phyloP scores from a whole-genome alignment of 139 green algal species.

The Diplosphaera chodatii region DNA sequence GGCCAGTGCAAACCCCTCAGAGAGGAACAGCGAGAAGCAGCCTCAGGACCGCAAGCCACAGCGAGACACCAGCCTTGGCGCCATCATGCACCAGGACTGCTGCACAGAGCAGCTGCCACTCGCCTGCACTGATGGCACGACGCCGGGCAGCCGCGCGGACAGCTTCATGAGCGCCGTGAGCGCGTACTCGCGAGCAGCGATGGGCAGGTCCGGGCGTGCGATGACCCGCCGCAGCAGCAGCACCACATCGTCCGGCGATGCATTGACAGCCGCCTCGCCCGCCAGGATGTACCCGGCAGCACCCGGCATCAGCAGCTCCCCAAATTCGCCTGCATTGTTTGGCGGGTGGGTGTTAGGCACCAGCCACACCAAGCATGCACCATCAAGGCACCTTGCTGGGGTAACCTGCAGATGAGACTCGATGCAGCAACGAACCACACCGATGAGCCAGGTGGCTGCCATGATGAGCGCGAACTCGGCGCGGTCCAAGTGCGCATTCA shows the following conservation, averaged over 20 bases:
- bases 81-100: no score
- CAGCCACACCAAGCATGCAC: no score
- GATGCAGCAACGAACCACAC: no score
- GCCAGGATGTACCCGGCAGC: slow-evolving; percentile 43
- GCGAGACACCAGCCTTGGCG: no score
- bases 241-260: slow-evolving; percentile 52
- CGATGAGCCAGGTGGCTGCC: slow-evolving; percentile 74
- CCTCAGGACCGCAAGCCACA: no score
- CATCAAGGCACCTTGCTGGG: no score
- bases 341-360: no score
- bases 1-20: no score
- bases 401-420: no score
- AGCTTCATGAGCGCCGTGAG: slow-evolving; percentile 86
- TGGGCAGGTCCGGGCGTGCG: neutral
- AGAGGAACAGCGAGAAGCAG: no score
- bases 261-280: slow-evolving; percentile 47
- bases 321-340: slow-evolving; percentile 73
- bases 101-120: no score
- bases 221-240: slow-evolving; percentile 39
- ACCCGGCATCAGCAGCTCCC: slow-evolving; percentile 73
- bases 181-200: slow-evolving; percentile 44
- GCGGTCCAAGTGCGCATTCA: slow-evolving; percentile 22
- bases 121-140: neutral
- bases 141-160: slow-evolving; percentile 44
- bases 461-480: slow-evolving; percentile 37